Conservation (phyloP, 2,329 filamentous ascomycete genomes). For the Didymellaceae sp. region DNA sequence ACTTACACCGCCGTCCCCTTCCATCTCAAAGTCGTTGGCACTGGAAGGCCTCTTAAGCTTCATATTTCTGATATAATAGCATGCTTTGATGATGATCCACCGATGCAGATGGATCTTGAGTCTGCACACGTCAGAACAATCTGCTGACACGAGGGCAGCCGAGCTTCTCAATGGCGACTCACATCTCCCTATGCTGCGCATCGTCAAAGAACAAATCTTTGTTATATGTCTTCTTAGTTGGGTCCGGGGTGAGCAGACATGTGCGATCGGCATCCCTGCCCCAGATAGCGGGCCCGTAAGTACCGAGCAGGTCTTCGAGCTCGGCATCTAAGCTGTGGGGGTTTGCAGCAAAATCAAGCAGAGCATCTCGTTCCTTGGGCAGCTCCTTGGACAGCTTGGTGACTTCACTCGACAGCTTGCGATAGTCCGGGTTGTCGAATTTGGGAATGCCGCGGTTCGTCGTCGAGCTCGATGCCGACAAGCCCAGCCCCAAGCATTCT, state of each 20-base stretch:
- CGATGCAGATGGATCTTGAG: slow-evolving; percentile 48
- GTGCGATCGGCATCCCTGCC: slow-evolving; percentile 42
- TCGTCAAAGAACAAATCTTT: slow-evolving; percentile 44
- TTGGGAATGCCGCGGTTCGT: slow-evolving; percentile 49
- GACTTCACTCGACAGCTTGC: slow-evolving; percentile 46
- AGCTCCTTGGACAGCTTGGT: slow-evolving; percentile 46
- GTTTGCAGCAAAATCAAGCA: slow-evolving; percentile 47
- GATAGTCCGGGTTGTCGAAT: slow-evolving; percentile 48
- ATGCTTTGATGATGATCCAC: slow-evolving; percentile 50
- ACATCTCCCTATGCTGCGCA: slow-evolving; percentile 43
- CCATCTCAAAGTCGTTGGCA: slow-evolving; percentile 41
- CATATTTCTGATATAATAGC: slow-evolving; percentile 48
- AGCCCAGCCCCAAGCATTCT: slow-evolving; percentile 44
- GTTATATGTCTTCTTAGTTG: slow-evolving; percentile 45
- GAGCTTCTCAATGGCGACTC: slow-evolving; percentile 17
- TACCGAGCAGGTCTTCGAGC: slow-evolving; percentile 42
- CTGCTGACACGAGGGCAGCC: not conserved
- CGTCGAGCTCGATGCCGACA: slow-evolving; percentile 44
- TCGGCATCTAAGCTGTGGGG: slow-evolving; percentile 39
- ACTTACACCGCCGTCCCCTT: slow-evolving; percentile 34
- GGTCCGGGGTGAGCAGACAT: slow-evolving; percentile 41
- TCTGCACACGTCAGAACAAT: slow-evolving; percentile 18
- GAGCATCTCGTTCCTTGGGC: slow-evolving; percentile 45
- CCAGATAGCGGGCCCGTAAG: slow-evolving; percentile 46
- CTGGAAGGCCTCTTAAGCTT: slow-evolving; percentile 44